These are phyloP conservation scores for Tribonema minus DNA, from an alignment of 108 stramenopile genomes.

Conservation along the genomic window DNA sequence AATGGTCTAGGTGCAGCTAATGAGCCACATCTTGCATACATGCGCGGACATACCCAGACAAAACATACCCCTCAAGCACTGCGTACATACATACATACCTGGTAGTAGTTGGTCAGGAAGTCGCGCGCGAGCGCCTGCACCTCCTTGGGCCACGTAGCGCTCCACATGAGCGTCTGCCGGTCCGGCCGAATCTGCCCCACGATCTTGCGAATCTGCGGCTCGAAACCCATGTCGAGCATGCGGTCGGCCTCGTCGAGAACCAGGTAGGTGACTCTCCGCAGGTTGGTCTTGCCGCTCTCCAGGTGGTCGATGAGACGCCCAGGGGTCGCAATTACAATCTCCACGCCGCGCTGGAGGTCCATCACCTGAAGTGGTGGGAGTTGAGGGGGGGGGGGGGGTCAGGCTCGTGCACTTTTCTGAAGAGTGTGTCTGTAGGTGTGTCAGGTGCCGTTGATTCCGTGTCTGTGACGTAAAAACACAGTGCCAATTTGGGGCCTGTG, in stretches of 20 bases:
- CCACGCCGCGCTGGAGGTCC: constrained; percentile 74
- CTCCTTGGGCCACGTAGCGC: constrained; percentile 96
- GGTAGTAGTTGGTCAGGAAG: constrained; percentile 69
- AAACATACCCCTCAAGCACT: no score
- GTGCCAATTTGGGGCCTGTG: no score
- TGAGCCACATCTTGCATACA: no score
- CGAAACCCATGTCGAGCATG: constrained; percentile 71
- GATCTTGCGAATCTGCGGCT: constrained; percentile 94
- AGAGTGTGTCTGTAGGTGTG: no score
- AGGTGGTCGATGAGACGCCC: constrained; percentile 97
- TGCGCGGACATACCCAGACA: no score
- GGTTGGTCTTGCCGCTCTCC: constrained; percentile 82
- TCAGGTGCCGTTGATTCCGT: no score
- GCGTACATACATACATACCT: no score
- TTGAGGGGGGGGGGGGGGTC: no score
- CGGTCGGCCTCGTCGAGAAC: constrained; percentile 88
- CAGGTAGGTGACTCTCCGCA: constrained; percentile 94
- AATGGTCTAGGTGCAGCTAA: no score
- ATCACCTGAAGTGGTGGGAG: constrained; percentile 56
- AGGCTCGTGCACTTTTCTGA: no score
- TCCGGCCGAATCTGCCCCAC: constrained; percentile 94
- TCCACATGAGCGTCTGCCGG: constrained; percentile 98
- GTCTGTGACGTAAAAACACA: no score
- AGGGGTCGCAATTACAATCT: constrained; percentile 97
- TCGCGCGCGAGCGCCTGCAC: constrained; percentile 89